Conservation (phyloP, 352 stramenopile genomes). For the Stramenopiles sp. region DNA sequence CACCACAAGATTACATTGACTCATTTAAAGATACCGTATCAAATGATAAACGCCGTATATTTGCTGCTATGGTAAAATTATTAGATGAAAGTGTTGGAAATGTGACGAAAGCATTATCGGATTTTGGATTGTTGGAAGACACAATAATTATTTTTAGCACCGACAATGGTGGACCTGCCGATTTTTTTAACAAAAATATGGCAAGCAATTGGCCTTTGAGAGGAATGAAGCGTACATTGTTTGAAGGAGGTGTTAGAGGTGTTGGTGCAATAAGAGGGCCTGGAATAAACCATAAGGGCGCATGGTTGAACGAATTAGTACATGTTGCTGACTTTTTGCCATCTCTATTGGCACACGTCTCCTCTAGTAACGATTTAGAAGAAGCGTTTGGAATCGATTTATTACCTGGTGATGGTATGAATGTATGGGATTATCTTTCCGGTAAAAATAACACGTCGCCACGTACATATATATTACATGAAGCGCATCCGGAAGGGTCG, state of each 20-base stretch:
- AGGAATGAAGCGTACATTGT: neutral
- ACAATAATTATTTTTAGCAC: constrained; percentile 22
- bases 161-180: constrained; percentile 24
- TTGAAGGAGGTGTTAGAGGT: neutral
- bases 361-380: neutral
- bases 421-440: neutral
- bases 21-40: no score
- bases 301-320: constrained; percentile 3
- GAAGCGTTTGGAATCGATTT: neutral
- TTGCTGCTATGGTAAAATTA: constrained; percentile 18
- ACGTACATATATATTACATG: neutral
- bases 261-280: neutral
- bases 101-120: constrained; percentile 13
- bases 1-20: no score
- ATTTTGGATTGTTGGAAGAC: constrained; percentile 17
- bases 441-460: neutral
- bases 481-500: neutral
- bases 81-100: constrained; percentile 20
- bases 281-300: constrained; percentile 10
- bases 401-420: neutral
- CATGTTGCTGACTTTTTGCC: neutral
- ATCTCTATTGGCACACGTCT: neutral
- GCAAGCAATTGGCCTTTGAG: neutral
- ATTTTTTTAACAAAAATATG: neutral
- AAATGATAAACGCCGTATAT: neutral